phyloP scores from a whole-genome alignment of 1,284 basidiomycete genomes.

The Boletus sp. region DNA sequence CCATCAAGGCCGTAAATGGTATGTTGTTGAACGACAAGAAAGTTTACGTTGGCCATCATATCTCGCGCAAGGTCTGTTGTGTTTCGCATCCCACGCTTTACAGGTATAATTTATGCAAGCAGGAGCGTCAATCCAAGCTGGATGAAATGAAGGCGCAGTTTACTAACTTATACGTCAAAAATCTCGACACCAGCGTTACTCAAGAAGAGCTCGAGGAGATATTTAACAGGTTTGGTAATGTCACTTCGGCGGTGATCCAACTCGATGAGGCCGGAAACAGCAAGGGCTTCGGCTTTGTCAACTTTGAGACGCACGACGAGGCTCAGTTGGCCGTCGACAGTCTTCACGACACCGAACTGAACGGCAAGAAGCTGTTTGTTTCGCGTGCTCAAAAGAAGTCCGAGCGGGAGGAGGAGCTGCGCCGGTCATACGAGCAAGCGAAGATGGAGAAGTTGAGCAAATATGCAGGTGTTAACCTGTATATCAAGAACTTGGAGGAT shows the following conservation, averaged over 20 bases:
- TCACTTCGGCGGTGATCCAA: conserved; percentile 87
- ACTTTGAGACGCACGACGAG: conserved; percentile 91
- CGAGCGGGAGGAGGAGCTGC: conserved; percentile 97
- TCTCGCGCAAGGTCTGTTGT: conserved; percentile 83
- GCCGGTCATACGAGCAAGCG: conserved; percentile 90
- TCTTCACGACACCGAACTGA: conserved; percentile 85
- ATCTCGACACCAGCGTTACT: conserved; percentile 82
- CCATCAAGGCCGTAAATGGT: conserved; percentile 98
- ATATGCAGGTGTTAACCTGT: conserved; percentile 98
- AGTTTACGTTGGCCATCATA: conserved; percentile 97
- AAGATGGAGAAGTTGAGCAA: conserved; percentile 98
- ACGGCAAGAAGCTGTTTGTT: conserved; percentile 93
- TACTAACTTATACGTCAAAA: conserved; percentile 99
- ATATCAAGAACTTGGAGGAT: conserved; percentile 97
- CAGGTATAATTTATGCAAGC: neutral
- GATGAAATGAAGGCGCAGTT: conserved; percentile 97
- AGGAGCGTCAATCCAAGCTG: conserved; percentile 96
- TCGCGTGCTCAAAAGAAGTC: conserved; percentile 98
- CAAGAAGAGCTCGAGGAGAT: conserved; percentile 87
- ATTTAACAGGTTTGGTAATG: conserved; percentile 77
- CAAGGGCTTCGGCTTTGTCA: conserved; percentile 99
- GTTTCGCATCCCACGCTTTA: neutral
- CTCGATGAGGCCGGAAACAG: conserved; percentile 84
- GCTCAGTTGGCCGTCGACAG: conserved; percentile 88
- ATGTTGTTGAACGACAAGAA: conserved; percentile 99